These are phyloP conservation scores for Melampsora abietis-canadensis DNA, from an alignment of 1,284 basidiomycete genomes.

Conservation along the genomic window DNA sequence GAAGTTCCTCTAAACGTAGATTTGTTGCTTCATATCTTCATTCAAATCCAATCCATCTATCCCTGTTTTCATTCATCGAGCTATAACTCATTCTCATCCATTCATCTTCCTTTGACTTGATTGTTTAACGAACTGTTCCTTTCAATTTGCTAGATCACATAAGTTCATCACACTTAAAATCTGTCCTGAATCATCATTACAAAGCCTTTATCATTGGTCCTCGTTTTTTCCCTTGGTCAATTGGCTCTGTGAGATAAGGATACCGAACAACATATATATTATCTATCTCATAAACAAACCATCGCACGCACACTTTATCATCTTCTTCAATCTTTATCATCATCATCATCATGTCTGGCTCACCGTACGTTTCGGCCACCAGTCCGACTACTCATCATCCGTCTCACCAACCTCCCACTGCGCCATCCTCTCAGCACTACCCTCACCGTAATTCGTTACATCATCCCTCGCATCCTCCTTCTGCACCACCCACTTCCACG, in stretches of 20 bases:
- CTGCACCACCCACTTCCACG: neutral
- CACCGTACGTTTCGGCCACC: neutral
- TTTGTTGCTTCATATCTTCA: too few relatives aligned
- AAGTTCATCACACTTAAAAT: neutral
- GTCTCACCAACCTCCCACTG: neutral
- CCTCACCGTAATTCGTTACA: conserved; percentile 16
- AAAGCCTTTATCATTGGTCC: conserved; percentile 27
- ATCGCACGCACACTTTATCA: neutral
- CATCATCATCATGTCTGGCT: neutral
- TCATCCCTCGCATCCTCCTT: conserved; percentile 13
- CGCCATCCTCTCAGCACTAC: conserved; percentile 6
- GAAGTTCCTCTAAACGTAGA: too few relatives aligned
- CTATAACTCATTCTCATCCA: too few relatives aligned
- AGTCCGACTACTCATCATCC: conserved; percentile 19
- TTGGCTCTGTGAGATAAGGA: neutral
- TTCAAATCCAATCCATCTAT: too few relatives aligned
- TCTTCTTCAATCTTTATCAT: neutral
- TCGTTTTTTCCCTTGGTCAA: neutral
- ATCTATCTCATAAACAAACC: too few relatives aligned
- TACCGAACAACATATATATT: too few relatives aligned
- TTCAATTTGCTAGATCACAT: too few relatives aligned
- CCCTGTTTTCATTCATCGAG: too few relatives aligned
- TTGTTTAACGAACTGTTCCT: too few relatives aligned
- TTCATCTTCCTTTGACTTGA: too few relatives aligned
- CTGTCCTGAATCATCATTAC: conserved; percentile 17